phyloP scores from a whole-genome alignment of 2,329 filamentous ascomycete genomes.

The Stemphylium lycopersici region DNA sequence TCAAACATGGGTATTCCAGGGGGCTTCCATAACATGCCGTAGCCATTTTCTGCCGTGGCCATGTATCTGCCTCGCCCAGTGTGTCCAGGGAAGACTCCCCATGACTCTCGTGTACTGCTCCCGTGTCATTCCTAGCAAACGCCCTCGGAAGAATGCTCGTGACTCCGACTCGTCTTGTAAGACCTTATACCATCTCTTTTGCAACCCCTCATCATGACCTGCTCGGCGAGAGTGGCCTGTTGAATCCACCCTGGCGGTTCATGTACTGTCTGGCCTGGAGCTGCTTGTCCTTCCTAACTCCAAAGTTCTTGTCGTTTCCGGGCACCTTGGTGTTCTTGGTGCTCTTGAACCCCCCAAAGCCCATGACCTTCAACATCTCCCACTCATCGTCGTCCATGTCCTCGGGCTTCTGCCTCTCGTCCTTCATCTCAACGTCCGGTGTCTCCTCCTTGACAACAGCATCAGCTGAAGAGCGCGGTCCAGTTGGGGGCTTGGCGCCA shows the following conservation, averaged over 20 bases:
- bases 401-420: slow-evolving; percentile 32
- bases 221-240: slow-evolving; percentile 69
- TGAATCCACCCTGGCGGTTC: slow-evolving; percentile 83
- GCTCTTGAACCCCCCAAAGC: slow-evolving; percentile 81
- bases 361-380: slow-evolving; percentile 86
- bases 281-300: slow-evolving; percentile 89
- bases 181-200: not conserved
- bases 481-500: slow-evolving; percentile 16
- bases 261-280: slow-evolving; percentile 97
- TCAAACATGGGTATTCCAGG: not conserved
- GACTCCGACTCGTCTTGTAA: not conserved
- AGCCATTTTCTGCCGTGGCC: no score
- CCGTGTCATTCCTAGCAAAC: not conserved
- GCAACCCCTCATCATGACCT: slow-evolving; percentile 15
- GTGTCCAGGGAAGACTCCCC: not conserved
- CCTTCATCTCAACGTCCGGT: slow-evolving; percentile 40
- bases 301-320: slow-evolving; percentile 81
- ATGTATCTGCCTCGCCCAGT: no score
- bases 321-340: slow-evolving; percentile 89
- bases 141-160: not conserved
- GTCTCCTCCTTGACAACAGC: slow-evolving; percentile 22
- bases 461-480: slow-evolving; percentile 8
- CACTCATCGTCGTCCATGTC: slow-evolving; percentile 68
- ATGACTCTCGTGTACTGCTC: not conserved
- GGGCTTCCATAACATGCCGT: no score